These are phyloP conservation scores for Hyphodiscus hymeniophilus DNA, from an alignment of 495 filamentous ascomycete species.

Conservation along the genomic window DNA sequence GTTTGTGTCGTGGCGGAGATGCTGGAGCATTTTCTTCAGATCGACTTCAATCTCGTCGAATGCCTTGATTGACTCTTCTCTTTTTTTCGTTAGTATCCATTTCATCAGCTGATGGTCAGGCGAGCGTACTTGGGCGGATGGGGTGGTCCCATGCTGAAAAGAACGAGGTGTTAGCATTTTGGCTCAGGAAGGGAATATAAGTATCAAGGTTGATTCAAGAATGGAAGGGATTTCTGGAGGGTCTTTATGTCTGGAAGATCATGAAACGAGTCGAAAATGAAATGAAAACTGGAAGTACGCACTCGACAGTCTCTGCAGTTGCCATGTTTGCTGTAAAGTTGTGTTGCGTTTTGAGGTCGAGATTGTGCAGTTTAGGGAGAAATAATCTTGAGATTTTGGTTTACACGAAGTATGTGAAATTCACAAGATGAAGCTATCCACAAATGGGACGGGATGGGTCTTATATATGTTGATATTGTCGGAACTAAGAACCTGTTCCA, in stretches of 20 bases:
- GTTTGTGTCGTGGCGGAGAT: slow-evolving; percentile 35
- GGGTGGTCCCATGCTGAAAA: slow-evolving; percentile 34
- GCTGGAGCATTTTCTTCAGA: slow-evolving; percentile 41
- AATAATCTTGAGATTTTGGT: not conserved
- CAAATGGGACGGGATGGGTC: too few species aligned
- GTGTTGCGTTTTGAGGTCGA: too few species aligned
- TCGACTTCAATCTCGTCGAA: slow-evolving; percentile 39
- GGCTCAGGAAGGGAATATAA: too few species aligned
- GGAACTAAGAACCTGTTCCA: too few species aligned
- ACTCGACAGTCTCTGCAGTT: slow-evolving; percentile 42
- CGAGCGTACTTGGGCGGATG: slow-evolving; percentile 34
- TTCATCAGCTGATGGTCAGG: not conserved
- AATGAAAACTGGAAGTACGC: too few species aligned
- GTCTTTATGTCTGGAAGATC: too few species aligned
- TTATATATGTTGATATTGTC: slow-evolving; percentile 3
- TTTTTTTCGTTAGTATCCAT: not conserved
- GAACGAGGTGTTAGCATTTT: too few species aligned
- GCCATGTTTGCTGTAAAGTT: slow-evolving; percentile 28
- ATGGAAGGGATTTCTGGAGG: too few species aligned
- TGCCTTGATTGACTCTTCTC: slow-evolving; percentile 40
- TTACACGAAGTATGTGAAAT: too few species aligned
- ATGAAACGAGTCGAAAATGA: too few species aligned
- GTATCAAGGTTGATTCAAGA: too few species aligned
- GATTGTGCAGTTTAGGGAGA: not conserved
- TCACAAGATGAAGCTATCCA: too few species aligned